These are phyloP conservation scores for Aureobasidium subglaciale DNA, from an alignment of 2,329 filamentous ascomycete species.

Conservation along the genomic window DNA sequence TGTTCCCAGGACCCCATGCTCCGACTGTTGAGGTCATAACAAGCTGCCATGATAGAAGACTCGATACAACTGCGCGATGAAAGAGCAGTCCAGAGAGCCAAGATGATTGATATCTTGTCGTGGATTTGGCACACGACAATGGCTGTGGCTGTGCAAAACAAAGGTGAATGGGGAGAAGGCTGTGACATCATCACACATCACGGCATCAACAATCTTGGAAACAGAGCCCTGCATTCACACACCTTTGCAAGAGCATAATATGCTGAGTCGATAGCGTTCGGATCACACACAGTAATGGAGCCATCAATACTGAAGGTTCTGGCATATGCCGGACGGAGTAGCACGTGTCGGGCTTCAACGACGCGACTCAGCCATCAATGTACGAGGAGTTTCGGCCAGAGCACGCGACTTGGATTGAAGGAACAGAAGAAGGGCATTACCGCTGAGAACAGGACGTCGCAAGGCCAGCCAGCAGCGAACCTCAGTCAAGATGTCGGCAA, in stretches of 20 bases:
- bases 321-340: background rate
- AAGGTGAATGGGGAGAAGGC: too few species aligned
- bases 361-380: background rate
- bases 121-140: background rate
- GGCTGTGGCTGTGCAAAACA: background rate
- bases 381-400: background rate
- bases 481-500: slow-evolving; percentile 34
- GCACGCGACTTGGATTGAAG: background rate
- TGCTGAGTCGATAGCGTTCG: background rate
- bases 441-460: slow-evolving; percentile 5
- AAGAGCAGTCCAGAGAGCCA: background rate
- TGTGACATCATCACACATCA: too few species aligned
- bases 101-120: background rate
- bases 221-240: too few species aligned
- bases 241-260: background rate
- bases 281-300: background rate
- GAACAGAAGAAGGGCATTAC: background rate
- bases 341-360: background rate
- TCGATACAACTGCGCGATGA: background rate
- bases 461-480: slow-evolving; percentile 22
- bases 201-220: too few species aligned
- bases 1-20: slow-evolving; percentile 19
- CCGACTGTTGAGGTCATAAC: background rate
- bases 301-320: background rate
- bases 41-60: background rate